These are phyloP conservation scores for Wickerhamiella australiensis DNA, from an alignment of 805 yeast species.

Conservation along the genomic window DNA sequence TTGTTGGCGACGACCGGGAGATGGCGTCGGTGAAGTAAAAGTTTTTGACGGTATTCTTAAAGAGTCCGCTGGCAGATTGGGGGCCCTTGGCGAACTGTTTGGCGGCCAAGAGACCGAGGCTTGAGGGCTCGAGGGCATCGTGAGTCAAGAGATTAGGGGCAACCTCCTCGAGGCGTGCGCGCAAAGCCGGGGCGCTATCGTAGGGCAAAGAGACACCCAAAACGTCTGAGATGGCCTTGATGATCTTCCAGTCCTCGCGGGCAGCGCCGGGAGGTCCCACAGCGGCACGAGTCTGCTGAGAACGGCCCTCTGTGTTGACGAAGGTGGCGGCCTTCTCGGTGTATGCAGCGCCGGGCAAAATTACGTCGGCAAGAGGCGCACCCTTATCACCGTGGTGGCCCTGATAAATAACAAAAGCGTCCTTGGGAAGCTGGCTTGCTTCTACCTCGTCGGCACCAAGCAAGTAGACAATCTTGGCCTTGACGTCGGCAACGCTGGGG, in stretches of 20 bases:
- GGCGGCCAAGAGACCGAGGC: slow-evolving; percentile 42
- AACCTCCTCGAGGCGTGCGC: slow-evolving; percentile 57
- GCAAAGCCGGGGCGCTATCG: slow-evolving; percentile 55
- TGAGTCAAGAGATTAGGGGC: slow-evolving; percentile 73
- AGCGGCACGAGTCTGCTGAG: slow-evolving; percentile 76
- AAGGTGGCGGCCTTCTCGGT: slow-evolving; percentile 77
- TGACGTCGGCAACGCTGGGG: slow-evolving; percentile 35
- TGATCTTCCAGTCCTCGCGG: slow-evolving; percentile 82
- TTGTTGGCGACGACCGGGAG: slow-evolving; percentile 76
- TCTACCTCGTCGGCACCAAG: slow-evolving; percentile 75
- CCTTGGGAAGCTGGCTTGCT: slow-evolving; percentile 59
- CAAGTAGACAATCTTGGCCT: slow-evolving; percentile 65
- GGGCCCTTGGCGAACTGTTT: slow-evolving; percentile 30
- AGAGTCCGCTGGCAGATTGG: slow-evolving; percentile 33
- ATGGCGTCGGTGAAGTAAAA: slow-evolving; percentile 82
- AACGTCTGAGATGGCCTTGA: slow-evolving; percentile 73
- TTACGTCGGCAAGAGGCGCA: slow-evolving; percentile 77
- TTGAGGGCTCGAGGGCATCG: slow-evolving; percentile 60
- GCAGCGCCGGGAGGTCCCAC: slow-evolving; percentile 80
- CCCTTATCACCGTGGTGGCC: slow-evolving; percentile 90
- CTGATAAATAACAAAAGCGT: slow-evolving; percentile 78
- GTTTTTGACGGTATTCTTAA: slow-evolving; percentile 65
- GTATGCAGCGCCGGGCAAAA: slow-evolving; percentile 78
- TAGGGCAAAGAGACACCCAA: slow-evolving; percentile 60
- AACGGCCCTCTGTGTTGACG: slow-evolving; percentile 84